These are phyloP conservation scores for Xanthoceras sorbifolium DNA, from an alignment of 345 rosid species.

Conservation along the genomic window DNA sequence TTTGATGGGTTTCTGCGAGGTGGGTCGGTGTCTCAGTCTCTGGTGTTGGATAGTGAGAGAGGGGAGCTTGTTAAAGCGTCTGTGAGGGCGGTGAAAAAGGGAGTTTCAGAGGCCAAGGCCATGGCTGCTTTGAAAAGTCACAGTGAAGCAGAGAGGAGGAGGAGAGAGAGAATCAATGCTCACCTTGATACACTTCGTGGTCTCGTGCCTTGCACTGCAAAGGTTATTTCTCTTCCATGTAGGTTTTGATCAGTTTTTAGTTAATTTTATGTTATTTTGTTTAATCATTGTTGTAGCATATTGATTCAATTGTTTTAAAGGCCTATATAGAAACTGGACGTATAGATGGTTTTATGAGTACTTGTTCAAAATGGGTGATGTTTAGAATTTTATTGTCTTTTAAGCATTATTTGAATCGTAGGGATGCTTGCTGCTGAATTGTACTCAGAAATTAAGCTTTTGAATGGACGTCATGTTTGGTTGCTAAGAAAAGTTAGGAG, in stretches of 20 bases:
- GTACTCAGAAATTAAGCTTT: not conserved
- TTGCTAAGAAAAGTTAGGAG: constrained; percentile 1
- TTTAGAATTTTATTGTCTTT: not conserved
- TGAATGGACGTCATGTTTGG: not conserved
- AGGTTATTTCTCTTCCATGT: constrained; percentile 38
- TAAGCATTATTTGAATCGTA: not conserved
- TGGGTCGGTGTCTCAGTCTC: constrained; percentile 42
- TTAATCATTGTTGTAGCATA: not conserved
- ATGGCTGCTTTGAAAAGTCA: constrained; percentile 64
- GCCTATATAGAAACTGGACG: not conserved
- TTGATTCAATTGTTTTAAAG: constrained; percentile 11
- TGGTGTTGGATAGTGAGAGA: constrained; percentile 55
- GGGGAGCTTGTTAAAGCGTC: constrained; percentile 65
- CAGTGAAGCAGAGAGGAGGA: constrained; percentile 75
- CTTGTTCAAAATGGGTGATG: not conserved
- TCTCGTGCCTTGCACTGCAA: constrained; percentile 55
- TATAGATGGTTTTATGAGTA: not conserved
- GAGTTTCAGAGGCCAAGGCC: constrained; percentile 48
- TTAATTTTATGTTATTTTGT: not conserved
- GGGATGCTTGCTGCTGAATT: not conserved
- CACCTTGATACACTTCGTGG: constrained; percentile 66
- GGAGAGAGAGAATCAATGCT: constrained; percentile 76
- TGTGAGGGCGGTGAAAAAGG: constrained; percentile 47
- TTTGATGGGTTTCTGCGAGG: constrained; percentile 29
- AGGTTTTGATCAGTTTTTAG: not conserved